A percentile compares a stretch with the other conserved stretches of the same genome.
Conservation (phyloP, 2,329 filamentous ascomycete genomes). For the Fusarium piperis region DNA sequence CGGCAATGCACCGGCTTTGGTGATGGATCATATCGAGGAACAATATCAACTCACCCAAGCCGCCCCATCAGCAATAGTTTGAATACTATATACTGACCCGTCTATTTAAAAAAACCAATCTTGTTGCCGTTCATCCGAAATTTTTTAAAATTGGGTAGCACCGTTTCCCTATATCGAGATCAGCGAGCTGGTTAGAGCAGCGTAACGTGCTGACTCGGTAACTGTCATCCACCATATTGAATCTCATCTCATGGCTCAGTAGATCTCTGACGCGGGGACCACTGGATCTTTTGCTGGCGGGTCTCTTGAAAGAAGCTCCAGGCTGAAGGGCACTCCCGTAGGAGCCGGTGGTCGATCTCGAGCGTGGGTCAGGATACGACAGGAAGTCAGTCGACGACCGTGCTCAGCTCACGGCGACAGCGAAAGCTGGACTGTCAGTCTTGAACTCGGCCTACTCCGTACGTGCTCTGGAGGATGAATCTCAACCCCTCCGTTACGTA, state of each 20-base stretch:
- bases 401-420: constrained; percentile 17
- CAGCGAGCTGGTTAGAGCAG: background rate
- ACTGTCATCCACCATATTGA: background rate
- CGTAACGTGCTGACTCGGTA: background rate
- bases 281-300: constrained; percentile 10
- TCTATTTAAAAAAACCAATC: background rate
- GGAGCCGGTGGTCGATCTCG: constrained; percentile 24
- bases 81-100: background rate
- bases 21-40: background rate
- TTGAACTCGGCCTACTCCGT: background rate
- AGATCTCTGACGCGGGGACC: constrained; percentile 2
- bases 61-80: background rate
- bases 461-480: background rate
- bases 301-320: constrained; percentile 20
- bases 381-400: constrained; percentile 3
- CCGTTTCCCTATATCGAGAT: background rate
- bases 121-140: background rate
- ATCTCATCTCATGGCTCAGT: background rate
- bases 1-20: background rate
- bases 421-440: background rate
- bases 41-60: background rate
- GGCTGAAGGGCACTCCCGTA: constrained; percentile 17
- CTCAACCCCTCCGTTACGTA: constrained; percentile 2
- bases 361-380: constrained; percentile 12
- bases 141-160: background rate